phyloP scores from a whole-genome alignment of 2,329 filamentous ascomycete genomes.

The Botrytis tulipae region DNA sequence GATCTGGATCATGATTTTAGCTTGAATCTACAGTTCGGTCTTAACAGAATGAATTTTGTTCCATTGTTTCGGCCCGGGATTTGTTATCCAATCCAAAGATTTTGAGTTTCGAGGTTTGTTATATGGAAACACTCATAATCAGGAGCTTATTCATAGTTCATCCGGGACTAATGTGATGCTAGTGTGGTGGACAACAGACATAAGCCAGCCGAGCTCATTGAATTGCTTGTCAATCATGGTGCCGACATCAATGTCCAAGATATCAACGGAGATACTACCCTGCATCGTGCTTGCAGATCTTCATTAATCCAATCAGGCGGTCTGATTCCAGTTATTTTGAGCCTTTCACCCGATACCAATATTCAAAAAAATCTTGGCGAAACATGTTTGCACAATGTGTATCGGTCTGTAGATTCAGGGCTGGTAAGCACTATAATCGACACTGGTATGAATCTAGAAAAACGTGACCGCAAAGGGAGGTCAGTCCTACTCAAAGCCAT shows the following conservation, averaged over 20 bases:
- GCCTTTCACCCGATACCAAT: constrained; percentile 1
- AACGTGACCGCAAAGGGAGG: background rate
- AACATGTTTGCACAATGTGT: background rate
- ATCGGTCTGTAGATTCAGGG: fast-evolving
- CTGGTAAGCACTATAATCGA: background rate
- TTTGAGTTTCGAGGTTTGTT: fast-evolving
- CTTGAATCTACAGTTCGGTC: background rate
- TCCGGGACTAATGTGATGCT: background rate
- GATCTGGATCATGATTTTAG: background rate
- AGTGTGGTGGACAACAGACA: background rate
- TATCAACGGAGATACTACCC: constrained; percentile 20
- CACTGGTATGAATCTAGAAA: constrained; percentile 4
- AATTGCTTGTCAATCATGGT: constrained; percentile 19
- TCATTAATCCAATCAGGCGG: fast-evolving
- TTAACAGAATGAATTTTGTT: background rate
- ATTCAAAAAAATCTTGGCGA: background rate
- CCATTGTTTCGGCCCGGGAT: background rate
- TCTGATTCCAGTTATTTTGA: background rate
- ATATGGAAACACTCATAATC: background rate
- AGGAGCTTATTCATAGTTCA: background rate
- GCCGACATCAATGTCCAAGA: constrained; percentile 23
- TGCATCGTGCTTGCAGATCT: constrained; percentile 15
- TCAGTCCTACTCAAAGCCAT: background rate
- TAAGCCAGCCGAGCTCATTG: background rate
- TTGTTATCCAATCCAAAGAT: background rate